phyloP scores from a whole-genome alignment of 805 yeast species.

The Schwanniomyces yamadae region DNA sequence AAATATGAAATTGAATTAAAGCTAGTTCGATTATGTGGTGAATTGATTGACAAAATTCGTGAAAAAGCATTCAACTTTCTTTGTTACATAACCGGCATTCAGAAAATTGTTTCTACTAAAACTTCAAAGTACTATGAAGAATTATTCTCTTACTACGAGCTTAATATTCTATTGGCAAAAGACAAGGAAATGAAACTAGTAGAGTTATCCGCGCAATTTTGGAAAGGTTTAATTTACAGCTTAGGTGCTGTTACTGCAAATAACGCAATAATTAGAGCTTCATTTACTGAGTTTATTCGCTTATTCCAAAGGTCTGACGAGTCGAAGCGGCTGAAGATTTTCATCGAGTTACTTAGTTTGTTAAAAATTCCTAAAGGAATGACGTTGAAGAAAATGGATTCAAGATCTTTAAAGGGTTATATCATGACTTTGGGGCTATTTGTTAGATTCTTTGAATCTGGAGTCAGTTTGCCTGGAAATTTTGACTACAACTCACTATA shows the following conservation, averaged over 20 bases:
- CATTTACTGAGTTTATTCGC: constrained; percentile 33
- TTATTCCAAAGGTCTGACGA: constrained; percentile 31
- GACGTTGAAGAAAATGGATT: constrained; percentile 9
- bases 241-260: constrained; percentile 58
- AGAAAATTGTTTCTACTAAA: background rate
- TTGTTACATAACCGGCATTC: constrained; percentile 13
- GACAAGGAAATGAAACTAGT: constrained; percentile 1
- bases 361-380: constrained; percentile 14
- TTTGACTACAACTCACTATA: constrained; percentile 37
- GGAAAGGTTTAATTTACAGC: constrained; percentile 55
- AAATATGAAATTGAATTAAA: constrained; percentile 23
- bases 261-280: constrained; percentile 40
- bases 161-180: constrained; percentile 10
- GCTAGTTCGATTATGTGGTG: constrained; percentile 59
- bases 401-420: constrained; percentile 22
- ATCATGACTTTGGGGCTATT: constrained; percentile 26
- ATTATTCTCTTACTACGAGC: constrained; percentile 20
- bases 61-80: constrained; percentile 41
- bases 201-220: constrained; percentile 36
- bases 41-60: constrained; percentile 58
- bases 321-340: constrained; percentile 9
- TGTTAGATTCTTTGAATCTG: constrained; percentile 41
- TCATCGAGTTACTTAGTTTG: constrained; percentile 16
- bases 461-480: constrained; percentile 25
- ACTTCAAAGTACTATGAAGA: constrained; percentile 18